Evolutionary conservation across 345 rosid species (phyloP), one percentile per base, ranked within the genome.

Genomic region (Noccaea caerulescens): DNA sequence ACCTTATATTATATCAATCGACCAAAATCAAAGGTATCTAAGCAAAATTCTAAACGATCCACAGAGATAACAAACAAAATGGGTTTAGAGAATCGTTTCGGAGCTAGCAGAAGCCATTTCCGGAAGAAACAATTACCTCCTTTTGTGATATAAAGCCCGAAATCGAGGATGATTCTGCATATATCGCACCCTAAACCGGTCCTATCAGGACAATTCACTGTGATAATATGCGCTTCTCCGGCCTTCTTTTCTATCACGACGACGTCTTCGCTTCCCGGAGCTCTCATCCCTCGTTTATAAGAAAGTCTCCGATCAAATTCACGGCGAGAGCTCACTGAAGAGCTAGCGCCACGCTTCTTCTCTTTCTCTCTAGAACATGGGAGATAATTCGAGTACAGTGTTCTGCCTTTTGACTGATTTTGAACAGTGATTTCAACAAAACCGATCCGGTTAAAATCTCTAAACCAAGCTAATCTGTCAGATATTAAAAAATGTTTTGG

Each of bases 171-270:
- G 34, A 81, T 82, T 49, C 84, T 71, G 76, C 91, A 85, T 51
- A 92, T 75, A 80, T 90, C 96, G 77, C 90, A 90, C 7, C 86
- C 88, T 5, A 92, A 91, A 30, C 94, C 91, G 54, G 91, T 79
- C 68, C 82, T 82, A 60, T 88, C 91, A 0, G 95, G 93, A 72
- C 95, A 92, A 76, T 92, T 92, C 10, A 88, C 93, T 27, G 95
- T 90, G 43, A 92, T 66, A 37, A 88, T 83, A 79, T 69, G 80
- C 10, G 98, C 84, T 4, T 92, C 94, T 9, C 87, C 91, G 0
- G 79, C 75, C 42, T 78, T 82, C 71, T 81, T 77, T 80, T 86
- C 75, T 68, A 92, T 85, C 61, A 84, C n/a, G 16, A 92, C 89
- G 39, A 68, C 67, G 76, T 92, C 92, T 75, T 62, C 68, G 43